Evolutionary conservation across 129 eudicot genomes (phyloP).

Genomic region (Tagetes erecta): DNA sequence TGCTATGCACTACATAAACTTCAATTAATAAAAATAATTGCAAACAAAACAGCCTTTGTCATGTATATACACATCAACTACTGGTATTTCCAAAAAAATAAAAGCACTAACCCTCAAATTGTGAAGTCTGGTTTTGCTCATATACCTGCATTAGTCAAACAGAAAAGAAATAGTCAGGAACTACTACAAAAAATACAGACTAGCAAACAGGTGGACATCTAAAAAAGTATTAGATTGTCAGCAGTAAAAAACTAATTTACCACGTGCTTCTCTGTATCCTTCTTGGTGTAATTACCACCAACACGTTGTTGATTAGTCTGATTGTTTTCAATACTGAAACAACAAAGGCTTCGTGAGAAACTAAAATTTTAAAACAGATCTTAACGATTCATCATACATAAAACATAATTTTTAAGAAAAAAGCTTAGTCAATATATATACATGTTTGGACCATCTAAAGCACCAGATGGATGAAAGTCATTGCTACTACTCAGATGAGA

Average conservation of each 20-base stretch:
- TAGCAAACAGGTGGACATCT: constrained; percentile 5
- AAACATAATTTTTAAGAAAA: not conserved
- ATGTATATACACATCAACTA: not conserved
- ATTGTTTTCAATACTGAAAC: constrained; percentile 50
- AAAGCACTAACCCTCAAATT: constrained; percentile 63
- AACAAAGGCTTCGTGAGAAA: constrained; percentile 8
- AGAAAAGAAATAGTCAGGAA: constrained; percentile 15
- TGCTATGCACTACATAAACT: not conserved
- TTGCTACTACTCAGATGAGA: constrained; percentile 40
- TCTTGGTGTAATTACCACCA: constrained; percentile 36
- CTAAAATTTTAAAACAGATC: not conserved
- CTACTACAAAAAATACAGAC: not conserved
- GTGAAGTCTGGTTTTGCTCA: constrained; percentile 46
- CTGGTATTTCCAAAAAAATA: constrained; percentile 5
- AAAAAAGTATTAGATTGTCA: not conserved
- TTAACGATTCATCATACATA: not conserved
- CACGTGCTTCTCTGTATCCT: constrained; percentile 41
- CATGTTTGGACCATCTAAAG: constrained; percentile 56
- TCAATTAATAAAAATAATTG: not conserved
- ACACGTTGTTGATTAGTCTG: constrained; percentile 41
- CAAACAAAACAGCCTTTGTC: not conserved
- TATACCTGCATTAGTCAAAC: constrained; percentile 45
- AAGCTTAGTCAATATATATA: constrained; percentile 14
- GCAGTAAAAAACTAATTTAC: constrained; percentile 32
- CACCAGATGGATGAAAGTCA: constrained; percentile 46